A percentile compares a stretch with the other conserved stretches of the same genome.
Conservation (phyloP, 345 rosid genomes). For the Pelargonium nanum region DNA sequence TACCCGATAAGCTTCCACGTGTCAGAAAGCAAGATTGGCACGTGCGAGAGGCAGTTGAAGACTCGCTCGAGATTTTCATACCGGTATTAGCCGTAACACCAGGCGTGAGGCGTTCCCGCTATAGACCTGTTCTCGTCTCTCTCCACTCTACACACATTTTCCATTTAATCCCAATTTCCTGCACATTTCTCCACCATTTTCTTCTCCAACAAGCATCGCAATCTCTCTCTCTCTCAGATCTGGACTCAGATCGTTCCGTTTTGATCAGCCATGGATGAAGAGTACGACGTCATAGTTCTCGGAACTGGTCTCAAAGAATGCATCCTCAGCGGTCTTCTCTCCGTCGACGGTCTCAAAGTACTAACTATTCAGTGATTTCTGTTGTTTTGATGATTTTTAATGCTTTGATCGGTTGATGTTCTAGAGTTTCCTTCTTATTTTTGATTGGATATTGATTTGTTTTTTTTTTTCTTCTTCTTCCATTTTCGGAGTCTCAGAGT, state of each 20-base stretch:
- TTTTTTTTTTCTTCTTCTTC: no score
- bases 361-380: background rate
- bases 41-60: background rate
- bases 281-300: slow-evolving; percentile 84
- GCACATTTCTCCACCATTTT: background rate
- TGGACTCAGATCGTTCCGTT: background rate
- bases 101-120: background rate
- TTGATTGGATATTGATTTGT: background rate
- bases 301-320: slow-evolving; percentile 95
- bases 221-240: background rate
- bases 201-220: background rate
- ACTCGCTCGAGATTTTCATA: background rate
- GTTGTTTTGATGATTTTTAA: background rate
- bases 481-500: no score
- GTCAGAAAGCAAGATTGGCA: background rate
- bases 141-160: background rate
- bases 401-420: background rate
- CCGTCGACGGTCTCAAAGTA: slow-evolving; percentile 90
- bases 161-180: background rate
- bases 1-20: no score
- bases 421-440: background rate
- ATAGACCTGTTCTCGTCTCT: background rate
- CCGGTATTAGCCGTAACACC: background rate
- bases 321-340: slow-evolving; percentile 91
- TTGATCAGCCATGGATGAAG: slow-evolving; percentile 60